These are phyloP conservation scores for Rhynchosporium graminicola DNA, from an alignment of 2,329 filamentous ascomycete genomes.

Conservation along the genomic window DNA sequence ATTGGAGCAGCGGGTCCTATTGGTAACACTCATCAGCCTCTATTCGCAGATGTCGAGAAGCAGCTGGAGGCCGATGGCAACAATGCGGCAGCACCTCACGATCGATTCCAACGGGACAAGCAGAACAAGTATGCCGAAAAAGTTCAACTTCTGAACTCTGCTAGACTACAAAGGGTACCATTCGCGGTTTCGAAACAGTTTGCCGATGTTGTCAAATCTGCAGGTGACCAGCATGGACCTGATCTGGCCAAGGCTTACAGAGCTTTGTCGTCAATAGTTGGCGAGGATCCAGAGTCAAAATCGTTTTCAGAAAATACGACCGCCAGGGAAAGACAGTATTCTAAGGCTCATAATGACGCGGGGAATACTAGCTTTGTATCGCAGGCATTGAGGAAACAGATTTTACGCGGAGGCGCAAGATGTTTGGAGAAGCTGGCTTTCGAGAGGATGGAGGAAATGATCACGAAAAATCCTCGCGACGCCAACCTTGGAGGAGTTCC, in stretches of 20 bases:
- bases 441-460: constrained; percentile 71
- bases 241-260: constrained; percentile 82
- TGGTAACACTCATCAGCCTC: constrained; percentile 57
- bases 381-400: constrained; percentile 71
- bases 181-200: constrained; percentile 79
- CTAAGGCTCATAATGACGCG: constrained; percentile 75
- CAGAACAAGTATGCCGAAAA: constrained; percentile 79
- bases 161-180: constrained; percentile 63
- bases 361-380: constrained; percentile 63
- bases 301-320: constrained; percentile 61
- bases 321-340: constrained; percentile 75
- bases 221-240: constrained; percentile 68
- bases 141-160: constrained; percentile 75
- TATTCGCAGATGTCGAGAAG: constrained; percentile 70
- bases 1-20: constrained; percentile 77
- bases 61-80: constrained; percentile 52
- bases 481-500: constrained; percentile 88
- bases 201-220: constrained; percentile 68
- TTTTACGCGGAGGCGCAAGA: constrained; percentile 75
- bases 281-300: constrained; percentile 65
- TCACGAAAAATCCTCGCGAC: constrained; percentile 82
- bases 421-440: constrained; percentile 84
- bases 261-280: constrained; percentile 76
- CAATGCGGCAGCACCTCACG: constrained; percentile 58
- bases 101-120: constrained; percentile 79